phyloP scores from a whole-genome alignment of 2,329 filamentous ascomycete genomes.

The Phaeomoniella chlamydospora region DNA sequence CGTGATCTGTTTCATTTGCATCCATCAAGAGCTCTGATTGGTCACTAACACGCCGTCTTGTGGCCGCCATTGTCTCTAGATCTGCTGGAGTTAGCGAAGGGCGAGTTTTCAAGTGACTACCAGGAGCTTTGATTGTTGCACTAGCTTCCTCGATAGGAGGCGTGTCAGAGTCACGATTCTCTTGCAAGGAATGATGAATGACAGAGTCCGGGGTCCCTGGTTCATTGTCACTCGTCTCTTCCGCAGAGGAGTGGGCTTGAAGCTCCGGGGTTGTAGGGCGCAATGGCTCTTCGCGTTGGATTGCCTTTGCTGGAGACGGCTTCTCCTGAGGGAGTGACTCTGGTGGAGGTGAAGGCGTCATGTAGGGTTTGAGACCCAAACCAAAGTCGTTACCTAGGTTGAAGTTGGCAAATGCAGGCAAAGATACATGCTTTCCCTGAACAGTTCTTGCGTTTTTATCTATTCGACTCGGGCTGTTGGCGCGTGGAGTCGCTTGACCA shows the following conservation, averaged over 20 bases:
- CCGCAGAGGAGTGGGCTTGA: slow-evolving; percentile 45
- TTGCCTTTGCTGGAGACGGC: neutral
- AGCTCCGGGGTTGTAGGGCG: slow-evolving; percentile 30
- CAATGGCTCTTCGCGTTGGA: neutral
- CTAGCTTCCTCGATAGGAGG: slow-evolving; percentile 63
- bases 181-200: slow-evolving; percentile 53
- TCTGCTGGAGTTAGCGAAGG: slow-evolving; percentile 80
- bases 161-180: slow-evolving; percentile 30
- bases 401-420: slow-evolving; percentile 35
- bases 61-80: slow-evolving; percentile 68
- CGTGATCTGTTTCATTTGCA: neutral
- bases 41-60: slow-evolving; percentile 70
- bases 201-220: slow-evolving; percentile 77
- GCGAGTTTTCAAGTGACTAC: slow-evolving; percentile 76
- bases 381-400: slow-evolving; percentile 36
- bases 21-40: slow-evolving; percentile 37
- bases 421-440: slow-evolving; percentile 17
- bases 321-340: neutral
- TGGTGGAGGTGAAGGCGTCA: slow-evolving; percentile 27
- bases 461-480: slow-evolving; percentile 13
- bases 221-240: slow-evolving; percentile 38
- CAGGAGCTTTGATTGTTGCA: slow-evolving; percentile 79
- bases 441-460: slow-evolving; percentile 3
- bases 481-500: slow-evolving; percentile 31
- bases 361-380: slow-evolving; percentile 39